Evolutionary conservation across 2,329 filamentous ascomycete species (phyloP).

Genomic region (Paradendryphiella salina): DNA sequence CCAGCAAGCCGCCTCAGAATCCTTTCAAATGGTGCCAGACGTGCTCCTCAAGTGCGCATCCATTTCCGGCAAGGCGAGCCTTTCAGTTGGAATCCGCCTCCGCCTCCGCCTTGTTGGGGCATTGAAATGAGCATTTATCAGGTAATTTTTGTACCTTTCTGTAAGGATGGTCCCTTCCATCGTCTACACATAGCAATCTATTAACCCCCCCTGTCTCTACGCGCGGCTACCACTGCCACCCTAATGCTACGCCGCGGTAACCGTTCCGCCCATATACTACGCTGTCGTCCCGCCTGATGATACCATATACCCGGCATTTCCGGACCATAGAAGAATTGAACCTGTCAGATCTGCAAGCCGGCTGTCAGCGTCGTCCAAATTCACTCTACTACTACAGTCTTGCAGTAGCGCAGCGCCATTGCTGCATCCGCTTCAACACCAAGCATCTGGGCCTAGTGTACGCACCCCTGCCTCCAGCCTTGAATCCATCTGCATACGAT

Average conservation of each 20-base stretch:
- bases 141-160: conserved; percentile 15
- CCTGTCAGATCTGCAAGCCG: conserved; percentile 22
- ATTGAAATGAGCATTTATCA: conserved; percentile 17
- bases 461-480: conserved; percentile 32
- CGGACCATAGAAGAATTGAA: conserved; percentile 15
- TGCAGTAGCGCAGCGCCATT: conserved; percentile 40
- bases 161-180: conserved; percentile 27
- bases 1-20: conserved; percentile 29
- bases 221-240: conserved; percentile 23
- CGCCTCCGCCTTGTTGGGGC: conserved; percentile 24
- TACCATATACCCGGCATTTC: conserved; percentile 28
- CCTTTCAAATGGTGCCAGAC: conserved; percentile 18
- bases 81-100: conserved; percentile 10
- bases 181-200: conserved; percentile 26
- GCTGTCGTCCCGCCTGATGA: conserved; percentile 26
- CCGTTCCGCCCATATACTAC: conserved; percentile 31
- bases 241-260: conserved; percentile 26
- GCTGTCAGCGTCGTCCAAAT: conserved; percentile 30
- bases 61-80: conserved; percentile 29
- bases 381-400: conserved; percentile 30
- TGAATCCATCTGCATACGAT: conserved; percentile 28
- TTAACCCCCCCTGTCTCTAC: conserved; percentile 25
- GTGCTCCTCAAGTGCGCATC: conserved; percentile 20
- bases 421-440: conserved; percentile 33
- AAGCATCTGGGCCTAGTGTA: conserved; percentile 25